These are phyloP conservation scores for Rubia peregrina DNA, from an alignment of 305 asterid genomes.

Conservation along the genomic window DNA sequence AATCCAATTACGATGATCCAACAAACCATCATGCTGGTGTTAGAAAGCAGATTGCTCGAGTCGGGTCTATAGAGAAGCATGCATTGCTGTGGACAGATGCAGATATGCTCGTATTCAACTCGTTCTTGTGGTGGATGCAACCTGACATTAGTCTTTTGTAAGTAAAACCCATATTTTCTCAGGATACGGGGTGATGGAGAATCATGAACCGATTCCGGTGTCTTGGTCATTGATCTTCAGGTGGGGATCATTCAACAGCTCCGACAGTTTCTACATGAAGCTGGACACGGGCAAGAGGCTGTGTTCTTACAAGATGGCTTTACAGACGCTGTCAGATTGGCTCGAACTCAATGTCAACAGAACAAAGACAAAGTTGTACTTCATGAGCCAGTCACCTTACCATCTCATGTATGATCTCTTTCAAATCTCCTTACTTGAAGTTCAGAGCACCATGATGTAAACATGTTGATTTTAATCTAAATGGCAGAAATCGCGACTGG, in stretches of 20 bases:
- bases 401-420: slow-evolving; percentile 17
- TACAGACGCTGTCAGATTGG: slow-evolving; percentile 41
- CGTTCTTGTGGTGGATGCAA: slow-evolving; percentile 62
- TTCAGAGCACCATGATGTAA: background rate
- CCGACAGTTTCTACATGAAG: slow-evolving; percentile 26
- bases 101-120: slow-evolving; percentile 53
- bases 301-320: slow-evolving; percentile 34
- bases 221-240: slow-evolving; percentile 13
- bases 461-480: background rate
- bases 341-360: slow-evolving; percentile 27
- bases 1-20: slow-evolving; percentile 24
- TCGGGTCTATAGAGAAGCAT: slow-evolving; percentile 49
- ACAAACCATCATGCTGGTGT: slow-evolving; percentile 7
- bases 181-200: background rate
- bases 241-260: slow-evolving; percentile 51
- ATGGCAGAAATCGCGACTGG: slow-evolving; percentile 31
- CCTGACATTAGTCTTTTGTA: slow-evolving; percentile 47
- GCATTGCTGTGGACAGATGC: slow-evolving; percentile 57
- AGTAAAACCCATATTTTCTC: slow-evolving; percentile 17
- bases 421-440: background rate
- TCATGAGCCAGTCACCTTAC: slow-evolving; percentile 37
- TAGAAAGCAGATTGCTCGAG: slow-evolving; percentile 15
- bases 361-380: slow-evolving; percentile 29
- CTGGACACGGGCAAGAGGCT: slow-evolving; percentile 18
- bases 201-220: background rate